Base-by-base conservation (phyloP, 306 rosid species). In the Vigna nakashimae region DNA sequence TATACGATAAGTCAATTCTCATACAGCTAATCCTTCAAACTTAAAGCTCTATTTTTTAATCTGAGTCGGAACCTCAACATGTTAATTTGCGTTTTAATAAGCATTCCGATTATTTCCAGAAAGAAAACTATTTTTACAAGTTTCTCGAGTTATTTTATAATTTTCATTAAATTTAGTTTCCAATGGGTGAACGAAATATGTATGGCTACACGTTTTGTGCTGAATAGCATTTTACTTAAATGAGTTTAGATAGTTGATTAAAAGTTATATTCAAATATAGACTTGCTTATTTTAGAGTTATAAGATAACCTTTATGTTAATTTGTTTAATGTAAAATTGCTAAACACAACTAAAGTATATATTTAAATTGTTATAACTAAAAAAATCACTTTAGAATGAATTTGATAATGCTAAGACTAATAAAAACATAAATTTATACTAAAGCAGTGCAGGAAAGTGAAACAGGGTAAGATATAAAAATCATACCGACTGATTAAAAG, bases 401-500 rank as follows among this genome's bases (percentile, higher is more conserved):
- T 4, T 10, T 24, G 63, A 22, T 18, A 18, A 18, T 1, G 16
- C 7, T 4, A 22, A 12, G 17, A 58, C 20, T 18, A 40, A 40
- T 40, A 7, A 40, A 38, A 40, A 40, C 10, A 40, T 11, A 40
- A 40, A 40, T 40, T 40, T 8, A 40, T 40, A 40, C 11, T 40
- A 7, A 40, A 9, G 11, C 8, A 40, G 3, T 40, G 45, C 11
- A 40, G 45, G 45, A 40, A 40, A 40, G 46, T 42, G 46, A 9
- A 42, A 42, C 46, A 9, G 46, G 3, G 46, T 42, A 42, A 9
- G 0, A 53, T 4, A 53, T 4, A 22, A 10, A 20, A 55, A 3
- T 55, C 30, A 22, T 56, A 9, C 16, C 65, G 18, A 88, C 86
- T 73, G 77, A 45, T 69, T 78, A 83, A 83, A 88, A 80, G 86